A percentile compares a stretch with the other conserved stretches of the same genome.
Evolutionary conservation across 768 basidiomycete species (phyloP).

Genomic region (Rhizopogon vesiculosus): DNA sequence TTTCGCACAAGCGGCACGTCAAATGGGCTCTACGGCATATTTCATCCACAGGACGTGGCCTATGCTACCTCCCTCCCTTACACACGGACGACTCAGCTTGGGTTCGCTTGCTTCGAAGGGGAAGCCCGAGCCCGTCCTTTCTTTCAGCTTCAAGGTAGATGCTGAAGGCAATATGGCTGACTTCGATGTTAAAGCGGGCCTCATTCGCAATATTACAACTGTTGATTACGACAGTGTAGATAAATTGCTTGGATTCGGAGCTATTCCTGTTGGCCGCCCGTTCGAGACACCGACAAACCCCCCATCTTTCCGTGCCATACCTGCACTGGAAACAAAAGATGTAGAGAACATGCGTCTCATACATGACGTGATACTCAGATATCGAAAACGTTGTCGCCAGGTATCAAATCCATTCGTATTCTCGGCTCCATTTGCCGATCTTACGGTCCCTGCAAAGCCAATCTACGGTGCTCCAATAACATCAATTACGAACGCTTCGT

Average conservation of each 20-base stretch:
- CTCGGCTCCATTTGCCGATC: conserved; percentile 16
- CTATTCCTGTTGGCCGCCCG: conserved; percentile 13
- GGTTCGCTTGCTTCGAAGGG: conserved; percentile 30
- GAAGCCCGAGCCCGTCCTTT: conserved; percentile 54
- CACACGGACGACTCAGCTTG: conserved; percentile 47
- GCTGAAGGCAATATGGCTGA: conserved; percentile 62
- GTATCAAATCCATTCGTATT: conserved; percentile 21
- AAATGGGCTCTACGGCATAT: conserved; percentile 54
- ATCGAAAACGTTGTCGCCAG: conserved; percentile 18
- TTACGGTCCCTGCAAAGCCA: conserved; percentile 27
- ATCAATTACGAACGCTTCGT: conserved; percentile 25
- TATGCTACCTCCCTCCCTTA: conserved; percentile 65
- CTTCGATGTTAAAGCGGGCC: conserved; percentile 61
- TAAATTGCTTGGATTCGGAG: conserved; percentile 31
- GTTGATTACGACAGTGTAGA: conserved; percentile 72
- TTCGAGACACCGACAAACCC: conserved; percentile 10
- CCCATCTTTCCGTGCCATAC: neutral
- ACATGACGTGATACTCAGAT: conserved; percentile 19
- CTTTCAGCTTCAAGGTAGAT: conserved; percentile 76
- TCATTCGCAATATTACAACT: conserved; percentile 63
- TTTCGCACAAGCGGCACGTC: conserved; percentile 53
- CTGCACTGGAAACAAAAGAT: conserved; percentile 13
- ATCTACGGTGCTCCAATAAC: conserved; percentile 22
- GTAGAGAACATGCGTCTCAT: conserved; percentile 28
- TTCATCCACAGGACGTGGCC: conserved; percentile 57